phyloP scores from a whole-genome alignment of 306 rosid genomes.

The Cucurbita maxima region DNA sequence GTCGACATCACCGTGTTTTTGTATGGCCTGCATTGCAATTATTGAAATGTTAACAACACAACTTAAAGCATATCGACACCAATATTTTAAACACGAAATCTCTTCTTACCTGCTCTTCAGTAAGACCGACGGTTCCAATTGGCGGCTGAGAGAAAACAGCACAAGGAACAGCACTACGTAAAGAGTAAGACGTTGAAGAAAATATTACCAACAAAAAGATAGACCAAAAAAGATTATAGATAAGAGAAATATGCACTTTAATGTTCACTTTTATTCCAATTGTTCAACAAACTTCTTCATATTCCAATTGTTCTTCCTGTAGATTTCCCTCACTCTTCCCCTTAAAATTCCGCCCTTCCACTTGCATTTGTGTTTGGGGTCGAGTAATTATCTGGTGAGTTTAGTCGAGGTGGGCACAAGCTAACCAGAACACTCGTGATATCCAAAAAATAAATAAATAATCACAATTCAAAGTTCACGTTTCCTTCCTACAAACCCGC shows the following conservation, averaged over 20 bases:
- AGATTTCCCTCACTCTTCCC: neutral
- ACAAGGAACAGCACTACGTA: slow-evolving; percentile 63
- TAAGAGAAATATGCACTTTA: neutral
- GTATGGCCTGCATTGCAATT: slow-evolving; percentile 46
- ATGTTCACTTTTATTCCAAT: neutral
- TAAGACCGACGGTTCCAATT: slow-evolving; percentile 79
- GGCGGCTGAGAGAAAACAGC: slow-evolving; percentile 99
- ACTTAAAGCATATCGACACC: neutral
- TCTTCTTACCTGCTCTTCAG: slow-evolving; percentile 70
- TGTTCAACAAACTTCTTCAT: no score
- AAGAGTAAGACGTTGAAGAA: slow-evolving; percentile 7
- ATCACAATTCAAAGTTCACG: neutral
- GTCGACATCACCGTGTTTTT: slow-evolving; percentile 69
- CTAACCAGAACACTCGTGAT: no score
- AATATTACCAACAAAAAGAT: neutral
- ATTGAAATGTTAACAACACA: neutral
- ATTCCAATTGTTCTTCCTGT: no score
- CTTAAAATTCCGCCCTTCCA: neutral
- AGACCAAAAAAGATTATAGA: neutral
- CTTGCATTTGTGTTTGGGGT: no score
- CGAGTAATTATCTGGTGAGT: no score
- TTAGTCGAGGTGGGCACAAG: no score
- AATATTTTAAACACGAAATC: slow-evolving; percentile 4
- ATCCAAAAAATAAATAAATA: no score
- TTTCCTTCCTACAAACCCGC: neutral